A percentile compares a stretch with the other conserved stretches of the same genome.
phyloP scores from a whole-genome alignment of 2,329 filamentous ascomycete species.

The Alternaria triticina region DNA sequence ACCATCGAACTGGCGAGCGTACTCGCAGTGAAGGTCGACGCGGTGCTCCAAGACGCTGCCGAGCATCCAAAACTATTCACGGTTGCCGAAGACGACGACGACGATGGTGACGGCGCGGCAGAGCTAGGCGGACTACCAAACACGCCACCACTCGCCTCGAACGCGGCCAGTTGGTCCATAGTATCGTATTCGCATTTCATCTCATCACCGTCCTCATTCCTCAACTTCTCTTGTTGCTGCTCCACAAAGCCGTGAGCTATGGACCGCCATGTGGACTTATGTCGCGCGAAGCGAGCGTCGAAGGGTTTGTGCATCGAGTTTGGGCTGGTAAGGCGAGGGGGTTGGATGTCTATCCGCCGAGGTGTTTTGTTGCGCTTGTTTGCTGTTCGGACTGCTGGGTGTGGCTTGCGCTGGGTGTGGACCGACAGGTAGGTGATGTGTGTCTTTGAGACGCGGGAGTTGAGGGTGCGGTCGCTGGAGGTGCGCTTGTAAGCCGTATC shows the following conservation, averaged over 20 bases:
- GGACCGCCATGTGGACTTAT: neutral
- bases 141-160: neutral
- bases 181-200: neutral
- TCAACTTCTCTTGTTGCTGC: neutral
- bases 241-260: neutral
- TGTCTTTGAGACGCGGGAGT: neutral
- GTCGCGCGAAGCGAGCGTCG: neutral
- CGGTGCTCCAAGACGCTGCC: neutral
- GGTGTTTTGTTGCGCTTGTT: neutral
- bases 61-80: neutral
- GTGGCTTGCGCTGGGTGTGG: too few species aligned
- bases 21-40: neutral
- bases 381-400: neutral
- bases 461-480: neutral
- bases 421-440: too few species aligned
- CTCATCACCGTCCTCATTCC: neutral
- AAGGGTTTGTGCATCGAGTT: neutral
- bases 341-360: neutral
- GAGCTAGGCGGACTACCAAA: neutral
- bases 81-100: too few species aligned
- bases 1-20: neutral
- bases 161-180: neutral
- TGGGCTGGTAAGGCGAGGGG: neutral
- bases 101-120: rapidly evolving
- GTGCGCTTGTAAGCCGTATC: neutral